These are phyloP conservation scores for Leccinum subrobustum DNA, from an alignment of 1,284 basidiomycete species.

Conservation along the genomic window DNA sequence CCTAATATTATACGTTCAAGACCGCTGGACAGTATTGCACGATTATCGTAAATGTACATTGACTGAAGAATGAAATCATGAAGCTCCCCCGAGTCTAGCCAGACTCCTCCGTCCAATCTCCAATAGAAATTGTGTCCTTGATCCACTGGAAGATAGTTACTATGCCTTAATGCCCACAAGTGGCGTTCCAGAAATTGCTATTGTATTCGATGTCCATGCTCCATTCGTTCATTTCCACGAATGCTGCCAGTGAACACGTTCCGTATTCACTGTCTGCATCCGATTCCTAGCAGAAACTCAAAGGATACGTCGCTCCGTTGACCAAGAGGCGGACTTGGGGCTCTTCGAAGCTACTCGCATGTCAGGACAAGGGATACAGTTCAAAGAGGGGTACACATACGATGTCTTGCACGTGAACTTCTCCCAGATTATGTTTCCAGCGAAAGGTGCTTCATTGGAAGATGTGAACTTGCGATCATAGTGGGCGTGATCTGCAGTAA, in stretches of 20 bases:
- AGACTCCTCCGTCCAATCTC: background rate
- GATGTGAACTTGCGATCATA: conserved; percentile 40
- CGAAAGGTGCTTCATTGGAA: conserved; percentile 44
- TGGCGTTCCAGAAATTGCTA: background rate
- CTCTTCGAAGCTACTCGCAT: conserved; percentile 17
- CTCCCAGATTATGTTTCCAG: conserved; percentile 48
- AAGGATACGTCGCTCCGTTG: conserved; percentile 42
- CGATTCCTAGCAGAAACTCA: conserved; percentile 34
- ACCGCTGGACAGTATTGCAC: background rate
- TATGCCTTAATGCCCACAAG: conserved; percentile 23
- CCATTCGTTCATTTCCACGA: conserved; percentile 34
- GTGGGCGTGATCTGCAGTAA: conserved; percentile 32
- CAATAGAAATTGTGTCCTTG: background rate
- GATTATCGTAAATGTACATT: background rate
- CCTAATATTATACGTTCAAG: background rate
- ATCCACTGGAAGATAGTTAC: background rate
- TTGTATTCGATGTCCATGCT: conserved; percentile 10
- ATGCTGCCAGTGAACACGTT: conserved; percentile 41
- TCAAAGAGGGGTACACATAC: conserved; percentile 16
- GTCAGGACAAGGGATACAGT: background rate
- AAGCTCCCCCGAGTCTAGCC: background rate
- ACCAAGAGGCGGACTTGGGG: conserved; percentile 46
- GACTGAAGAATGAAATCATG: background rate
- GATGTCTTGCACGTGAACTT: conserved; percentile 41
- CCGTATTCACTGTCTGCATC: conserved; percentile 34